Evolutionary conservation across 257 asterid genomes (phyloP), one percentile per base, ranked within the genome.

Genomic region (Scutellaria baicalensis): DNA sequence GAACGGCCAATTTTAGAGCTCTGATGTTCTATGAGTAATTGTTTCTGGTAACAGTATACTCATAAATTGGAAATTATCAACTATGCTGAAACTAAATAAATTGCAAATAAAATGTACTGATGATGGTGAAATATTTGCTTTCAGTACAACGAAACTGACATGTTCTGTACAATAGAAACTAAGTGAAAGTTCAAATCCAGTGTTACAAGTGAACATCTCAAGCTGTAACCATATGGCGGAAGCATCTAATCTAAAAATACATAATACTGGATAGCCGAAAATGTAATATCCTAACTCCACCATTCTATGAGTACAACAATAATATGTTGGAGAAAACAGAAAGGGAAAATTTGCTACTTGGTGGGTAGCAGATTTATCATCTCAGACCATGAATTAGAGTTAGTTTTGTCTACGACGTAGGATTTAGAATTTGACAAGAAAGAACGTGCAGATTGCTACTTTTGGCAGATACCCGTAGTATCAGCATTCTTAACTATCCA

Each of bases 401-500:
- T 55, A 38, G 55, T 47, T 14, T 60, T 43, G 40, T 23, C 47
- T 27, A 14, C 9, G 20, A 18, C 16, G 11, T 7, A 45, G 50
- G 31, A 69, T 12, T 12, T 57, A 56, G 18, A 6, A 4, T 39
- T 39, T 1, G 45, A 73, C 50, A 13, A 49, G 64, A 51, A 49
- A 35, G 45, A 27, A 45, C 17, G 44, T 0, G 48, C 57, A 57
- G 7, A 1, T 11, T 8, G 47, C 77, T 77, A 83, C 50, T 70
- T 77, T 65, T 75, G 74, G 62, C 83, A 83, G 64, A 83, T 67
- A 16, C 88, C 89, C 1, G 1, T 20, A 50, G 89, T 82, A 54
- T 85, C 76, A 17, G 88, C 86, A 81, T 82, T 85, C 84, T 73
- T 64, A 45, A 87, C 73, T 67, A 93, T 84, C 98, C 96, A 93